Conservation (phyloP, 768 basidiomycete species). For the Coprinellus aureogranulatus region DNA sequence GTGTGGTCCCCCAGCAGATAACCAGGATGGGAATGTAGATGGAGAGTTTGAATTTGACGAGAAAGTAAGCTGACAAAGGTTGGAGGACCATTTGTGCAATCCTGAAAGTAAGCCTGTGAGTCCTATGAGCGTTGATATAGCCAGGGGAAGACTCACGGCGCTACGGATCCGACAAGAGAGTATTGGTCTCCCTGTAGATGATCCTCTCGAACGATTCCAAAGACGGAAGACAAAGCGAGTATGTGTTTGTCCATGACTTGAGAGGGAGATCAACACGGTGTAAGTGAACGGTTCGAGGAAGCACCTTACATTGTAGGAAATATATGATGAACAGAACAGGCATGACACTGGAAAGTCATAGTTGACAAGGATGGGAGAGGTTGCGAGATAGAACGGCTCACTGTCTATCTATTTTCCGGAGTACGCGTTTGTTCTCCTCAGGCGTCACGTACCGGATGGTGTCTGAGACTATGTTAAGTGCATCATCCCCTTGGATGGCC, state of each 20-base stretch:
- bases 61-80: slow-evolving; percentile 30
- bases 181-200: slow-evolving; percentile 31
- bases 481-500: slow-evolving; percentile 11
- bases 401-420: slow-evolving; percentile 28
- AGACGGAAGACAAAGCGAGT: slow-evolving; percentile 32
- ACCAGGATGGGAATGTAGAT: slow-evolving; percentile 30
- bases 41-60: slow-evolving; percentile 31
- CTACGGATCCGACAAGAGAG: slow-evolving; percentile 31
- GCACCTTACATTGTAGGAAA: slow-evolving; percentile 25
- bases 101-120: slow-evolving; percentile 12
- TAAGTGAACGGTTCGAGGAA: not conserved
- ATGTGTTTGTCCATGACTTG: slow-evolving; percentile 35
- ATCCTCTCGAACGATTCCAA: slow-evolving; percentile 28
- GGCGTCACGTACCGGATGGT: slow-evolving; percentile 16
- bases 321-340: slow-evolving; percentile 30
- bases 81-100: slow-evolving; percentile 32
- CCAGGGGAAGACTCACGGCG: slow-evolving; percentile 17
- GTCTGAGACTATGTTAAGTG: slow-evolving; percentile 13
- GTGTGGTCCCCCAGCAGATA: slow-evolving; percentile 31
- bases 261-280: not conserved
- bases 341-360: slow-evolving; percentile 22
- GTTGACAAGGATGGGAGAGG: not conserved
- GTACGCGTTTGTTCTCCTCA: slow-evolving; percentile 23
- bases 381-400: slow-evolving; percentile 7
- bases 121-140: not conserved